phyloP scores from a whole-genome alignment of 768 basidiomycete genomes.

The Galerina marginata region DNA sequence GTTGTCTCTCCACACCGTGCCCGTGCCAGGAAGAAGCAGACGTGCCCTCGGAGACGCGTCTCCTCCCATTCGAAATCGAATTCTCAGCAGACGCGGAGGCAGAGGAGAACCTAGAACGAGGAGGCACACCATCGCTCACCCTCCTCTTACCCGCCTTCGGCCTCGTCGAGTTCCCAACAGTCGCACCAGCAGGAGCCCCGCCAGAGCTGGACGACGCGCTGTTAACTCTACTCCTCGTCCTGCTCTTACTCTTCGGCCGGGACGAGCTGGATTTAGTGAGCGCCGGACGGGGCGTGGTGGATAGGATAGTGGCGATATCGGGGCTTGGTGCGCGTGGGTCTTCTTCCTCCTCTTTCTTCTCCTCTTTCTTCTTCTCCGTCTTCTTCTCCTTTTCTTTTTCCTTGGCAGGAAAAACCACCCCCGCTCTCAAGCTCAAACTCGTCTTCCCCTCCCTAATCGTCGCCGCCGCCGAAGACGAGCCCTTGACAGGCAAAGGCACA shows the following conservation, averaged over 20 bases:
- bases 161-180: too few species aligned
- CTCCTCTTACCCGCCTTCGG: neutral
- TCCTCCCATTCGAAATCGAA: neutral
- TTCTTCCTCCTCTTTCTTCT: too few species aligned
- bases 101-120: too few species aligned
- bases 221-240: too few species aligned
- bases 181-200: too few species aligned
- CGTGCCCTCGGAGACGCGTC: neutral
- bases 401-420: neutral
- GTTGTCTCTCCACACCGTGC: neutral
- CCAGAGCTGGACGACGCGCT: too few species aligned
- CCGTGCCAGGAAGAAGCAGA: neutral
- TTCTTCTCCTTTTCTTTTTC: neutral
- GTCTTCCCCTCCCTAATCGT: neutral
- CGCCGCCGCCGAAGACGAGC: neutral
- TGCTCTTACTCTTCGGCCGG: neutral
- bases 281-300: constrained; percentile 41
- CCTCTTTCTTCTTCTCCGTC: neutral
- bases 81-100: too few species aligned
- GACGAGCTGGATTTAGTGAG: constrained; percentile 11
- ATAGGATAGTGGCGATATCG: constrained; percentile 46
- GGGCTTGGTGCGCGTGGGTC: constrained; percentile 32
- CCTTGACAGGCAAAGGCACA: neutral
- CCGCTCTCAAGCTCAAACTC: too few species aligned
- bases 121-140: constrained; percentile 7